phyloP scores from a whole-genome alignment of 2,329 filamentous ascomycete genomes.

The Beauveria brongniartii region DNA sequence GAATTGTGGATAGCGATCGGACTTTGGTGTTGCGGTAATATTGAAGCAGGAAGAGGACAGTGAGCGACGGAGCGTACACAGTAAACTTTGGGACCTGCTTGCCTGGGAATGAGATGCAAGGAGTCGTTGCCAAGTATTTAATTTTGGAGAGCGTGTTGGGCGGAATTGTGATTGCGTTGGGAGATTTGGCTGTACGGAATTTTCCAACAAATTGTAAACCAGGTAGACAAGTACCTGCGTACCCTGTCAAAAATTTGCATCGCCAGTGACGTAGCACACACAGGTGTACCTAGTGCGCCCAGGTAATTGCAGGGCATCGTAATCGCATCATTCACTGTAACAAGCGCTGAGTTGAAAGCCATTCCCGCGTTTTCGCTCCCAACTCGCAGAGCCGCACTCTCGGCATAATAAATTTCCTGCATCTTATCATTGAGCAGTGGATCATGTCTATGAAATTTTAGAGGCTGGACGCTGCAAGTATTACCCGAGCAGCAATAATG shows the following conservation, averaged over 20 bases:
- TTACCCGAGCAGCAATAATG: neutral
- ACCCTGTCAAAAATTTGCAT: constrained; percentile 3
- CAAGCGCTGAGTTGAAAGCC: neutral
- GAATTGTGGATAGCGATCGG: neutral
- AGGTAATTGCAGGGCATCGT: neutral
- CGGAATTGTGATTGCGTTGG: constrained; percentile 6
- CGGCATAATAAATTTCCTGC: too few relatives aligned
- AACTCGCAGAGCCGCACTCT: neutral
- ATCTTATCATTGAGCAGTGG: neutral
- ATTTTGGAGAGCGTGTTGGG: neutral
- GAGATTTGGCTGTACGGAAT: neutral
- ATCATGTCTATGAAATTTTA: neutral
- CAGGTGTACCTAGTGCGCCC: too few relatives aligned
- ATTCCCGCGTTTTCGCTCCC: neutral
- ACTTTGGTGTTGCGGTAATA: constrained; percentile 1
- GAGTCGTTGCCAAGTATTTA: neutral
- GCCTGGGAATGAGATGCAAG: neutral
- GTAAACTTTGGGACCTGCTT: neutral
- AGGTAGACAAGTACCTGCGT: neutral
- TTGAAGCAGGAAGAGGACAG: neutral
- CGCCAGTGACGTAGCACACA: neutral
- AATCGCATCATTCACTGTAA: neutral
- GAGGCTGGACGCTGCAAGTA: neutral
- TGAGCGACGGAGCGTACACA: too few relatives aligned
- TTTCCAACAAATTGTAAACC: too few relatives aligned